A percentile compares a stretch with the other conserved stretches of the same genome.
Evolutionary conservation across 495 filamentous ascomycete species (phyloP).

Genomic region (Penicillium coffeae): DNA sequence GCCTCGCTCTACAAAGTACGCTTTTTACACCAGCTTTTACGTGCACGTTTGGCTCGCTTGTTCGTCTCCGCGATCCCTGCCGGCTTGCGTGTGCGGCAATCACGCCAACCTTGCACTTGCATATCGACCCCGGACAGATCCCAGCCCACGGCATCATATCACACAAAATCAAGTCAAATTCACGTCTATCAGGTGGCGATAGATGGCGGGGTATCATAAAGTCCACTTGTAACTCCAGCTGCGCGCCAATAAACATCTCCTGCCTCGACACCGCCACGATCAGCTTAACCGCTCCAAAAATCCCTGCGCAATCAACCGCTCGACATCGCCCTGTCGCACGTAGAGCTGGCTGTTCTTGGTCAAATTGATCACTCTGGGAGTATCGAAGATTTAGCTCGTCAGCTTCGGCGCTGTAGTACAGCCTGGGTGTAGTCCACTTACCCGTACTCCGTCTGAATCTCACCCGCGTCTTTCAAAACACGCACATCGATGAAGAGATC

Average conservation of each 20-base stretch:
- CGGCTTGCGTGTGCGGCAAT: too few relatives aligned
- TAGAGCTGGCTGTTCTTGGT: slow-evolving; percentile 98
- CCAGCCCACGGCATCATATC: background rate
- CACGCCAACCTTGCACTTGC: too few relatives aligned
- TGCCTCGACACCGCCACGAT: slow-evolving; percentile 21
- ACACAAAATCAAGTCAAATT: background rate
- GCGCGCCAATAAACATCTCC: background rate
- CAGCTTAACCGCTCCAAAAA: slow-evolving; percentile 89
- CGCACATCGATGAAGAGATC: slow-evolving; percentile 98
- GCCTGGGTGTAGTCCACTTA: slow-evolving; percentile 48
- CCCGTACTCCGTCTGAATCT: slow-evolving; percentile 99
- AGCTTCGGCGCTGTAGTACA: too few relatives aligned
- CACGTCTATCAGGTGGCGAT: background rate
- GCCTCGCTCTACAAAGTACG: too few relatives aligned
- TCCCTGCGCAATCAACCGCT: slow-evolving; percentile 91
- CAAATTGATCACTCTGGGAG: slow-evolving; percentile 81
- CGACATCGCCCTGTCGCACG: slow-evolving; percentile 94
- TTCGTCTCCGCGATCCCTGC: too few relatives aligned
- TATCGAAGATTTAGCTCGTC: too few relatives aligned
- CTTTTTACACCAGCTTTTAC: too few relatives aligned
- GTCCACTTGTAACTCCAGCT: slow-evolving; percentile 1
- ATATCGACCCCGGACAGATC: too few relatives aligned
- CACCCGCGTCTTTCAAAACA: slow-evolving; percentile 93
- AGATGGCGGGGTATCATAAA: slow-evolving; percentile 12
- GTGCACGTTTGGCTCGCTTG: too few relatives aligned